These are phyloP conservation scores for Linum trigynum DNA, from an alignment of 345 rosid genomes.

Conservation along the genomic window DNA sequence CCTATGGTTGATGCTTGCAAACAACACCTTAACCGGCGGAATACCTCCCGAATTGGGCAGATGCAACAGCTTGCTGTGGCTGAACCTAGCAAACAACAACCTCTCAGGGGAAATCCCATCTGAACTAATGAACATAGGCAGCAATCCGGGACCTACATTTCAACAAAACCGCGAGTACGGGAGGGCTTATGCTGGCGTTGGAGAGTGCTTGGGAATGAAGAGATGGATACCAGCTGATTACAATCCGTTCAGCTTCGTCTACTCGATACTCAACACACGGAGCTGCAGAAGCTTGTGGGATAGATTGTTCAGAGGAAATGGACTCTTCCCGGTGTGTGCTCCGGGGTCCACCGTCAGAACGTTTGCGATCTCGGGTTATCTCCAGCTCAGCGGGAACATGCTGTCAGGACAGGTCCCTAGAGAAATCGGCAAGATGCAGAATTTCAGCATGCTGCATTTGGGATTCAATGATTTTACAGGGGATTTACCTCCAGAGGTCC, in stretches of 20 bases:
- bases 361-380: slow-evolving; percentile 54
- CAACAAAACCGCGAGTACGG: slow-evolving; percentile 32
- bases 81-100: slow-evolving; percentile 71
- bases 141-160: slow-evolving; percentile 44
- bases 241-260: slow-evolving; percentile 75
- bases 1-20: slow-evolving; percentile 92
- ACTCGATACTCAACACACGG: slow-evolving; percentile 53
- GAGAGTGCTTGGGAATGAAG: slow-evolving; percentile 69
- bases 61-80: slow-evolving; percentile 75
- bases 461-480: slow-evolving; percentile 54
- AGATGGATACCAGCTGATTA: slow-evolving; percentile 97
- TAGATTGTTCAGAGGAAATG: slow-evolving; percentile 53
- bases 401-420: slow-evolving; percentile 58
- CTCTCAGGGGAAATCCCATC: slow-evolving; percentile 55
- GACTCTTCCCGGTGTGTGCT: slow-evolving; percentile 51
- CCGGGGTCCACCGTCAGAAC: slow-evolving; percentile 29
- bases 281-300: slow-evolving; percentile 75
- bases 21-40: slow-evolving; percentile 52
- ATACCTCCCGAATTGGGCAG: slow-evolving; percentile 69
- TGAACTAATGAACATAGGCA: slow-evolving; percentile 54
- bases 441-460: slow-evolving; percentile 60
- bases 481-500: slow-evolving; percentile 48
- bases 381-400: slow-evolving; percentile 67
- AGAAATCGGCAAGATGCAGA: slow-evolving; percentile 48
- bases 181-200: slow-evolving; percentile 40